These are phyloP conservation scores for Volutella citrinella DNA, from an alignment of 2,329 filamentous ascomycete species.

Conservation along the genomic window DNA sequence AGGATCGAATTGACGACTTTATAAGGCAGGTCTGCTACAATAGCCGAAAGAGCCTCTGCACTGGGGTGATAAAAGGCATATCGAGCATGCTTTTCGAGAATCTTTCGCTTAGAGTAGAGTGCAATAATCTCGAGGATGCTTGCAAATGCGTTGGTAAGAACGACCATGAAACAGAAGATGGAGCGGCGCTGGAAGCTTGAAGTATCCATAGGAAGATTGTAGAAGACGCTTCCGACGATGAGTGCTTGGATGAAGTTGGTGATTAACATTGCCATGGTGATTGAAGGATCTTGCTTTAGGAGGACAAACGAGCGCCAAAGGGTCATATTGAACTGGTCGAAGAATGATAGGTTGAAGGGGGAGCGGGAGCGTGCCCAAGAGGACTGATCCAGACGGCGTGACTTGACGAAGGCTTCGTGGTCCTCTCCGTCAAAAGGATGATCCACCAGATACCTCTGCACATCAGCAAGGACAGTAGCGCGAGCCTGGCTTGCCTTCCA, in stretches of 20 bases:
- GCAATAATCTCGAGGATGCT: slow-evolving; percentile 4
- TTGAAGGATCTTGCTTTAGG: background rate
- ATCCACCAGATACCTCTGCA: slow-evolving; percentile 25
- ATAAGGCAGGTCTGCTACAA: slow-evolving; percentile 1
- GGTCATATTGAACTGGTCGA: background rate
- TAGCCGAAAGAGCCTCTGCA: slow-evolving; percentile 8
- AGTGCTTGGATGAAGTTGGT: background rate
- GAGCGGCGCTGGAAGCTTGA: accelerated
- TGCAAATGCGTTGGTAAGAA: slow-evolving; percentile 28
- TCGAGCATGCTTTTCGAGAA: slow-evolving; percentile 26
- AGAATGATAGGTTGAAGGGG: slow-evolving; percentile 2
- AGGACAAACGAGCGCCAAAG: background rate
- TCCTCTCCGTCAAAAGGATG: slow-evolving; percentile 20
- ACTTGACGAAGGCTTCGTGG: background rate
- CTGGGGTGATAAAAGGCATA: slow-evolving; percentile 25
- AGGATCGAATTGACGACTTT: slow-evolving; percentile 31
- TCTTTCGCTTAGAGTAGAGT: slow-evolving; percentile 15
- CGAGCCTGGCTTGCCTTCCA: slow-evolving; percentile 17
- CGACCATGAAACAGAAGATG: too few species aligned
- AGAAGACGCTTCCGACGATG: background rate
- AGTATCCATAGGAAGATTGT: background rate
- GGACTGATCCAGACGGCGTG: slow-evolving; percentile 43
- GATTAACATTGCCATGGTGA: background rate
- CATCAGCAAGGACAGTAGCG: background rate
- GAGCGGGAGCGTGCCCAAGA: slow-evolving; percentile 25